These are phyloP conservation scores for Dipteronia dyeriana DNA, from an alignment of 345 rosid species.

Conservation along the genomic window DNA sequence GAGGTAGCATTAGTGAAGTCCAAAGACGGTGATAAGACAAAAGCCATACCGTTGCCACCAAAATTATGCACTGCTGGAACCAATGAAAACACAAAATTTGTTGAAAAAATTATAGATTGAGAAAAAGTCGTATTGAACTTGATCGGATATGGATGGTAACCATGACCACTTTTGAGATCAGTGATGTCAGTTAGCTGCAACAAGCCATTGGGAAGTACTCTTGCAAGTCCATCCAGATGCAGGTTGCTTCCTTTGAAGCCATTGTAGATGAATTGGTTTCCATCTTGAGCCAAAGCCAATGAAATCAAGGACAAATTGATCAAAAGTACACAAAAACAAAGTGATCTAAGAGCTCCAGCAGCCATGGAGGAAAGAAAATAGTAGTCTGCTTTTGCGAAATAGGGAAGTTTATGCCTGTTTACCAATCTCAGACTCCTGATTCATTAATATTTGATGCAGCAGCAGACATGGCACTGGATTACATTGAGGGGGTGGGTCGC, in stretches of 20 bases:
- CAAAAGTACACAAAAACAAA: slow-evolving; percentile 5
- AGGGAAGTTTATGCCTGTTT: no score
- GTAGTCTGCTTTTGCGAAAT: no score
- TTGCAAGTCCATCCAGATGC: slow-evolving; percentile 15
- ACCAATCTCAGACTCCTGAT: no score
- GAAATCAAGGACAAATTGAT: background rate
- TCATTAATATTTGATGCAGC: no score
- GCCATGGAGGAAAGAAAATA: slow-evolving; percentile 21
- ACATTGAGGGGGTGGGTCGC: no score
- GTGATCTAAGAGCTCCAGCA: slow-evolving; percentile 32
- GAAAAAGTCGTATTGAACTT: no score
- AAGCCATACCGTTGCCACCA: slow-evolving; percentile 27
- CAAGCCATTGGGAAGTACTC: slow-evolving; percentile 13
- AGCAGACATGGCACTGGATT: no score
- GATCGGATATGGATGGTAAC: no score
- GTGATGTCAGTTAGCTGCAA: slow-evolving; percentile 47
- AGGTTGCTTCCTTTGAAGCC: background rate
- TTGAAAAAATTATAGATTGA: slow-evolving; percentile 12
- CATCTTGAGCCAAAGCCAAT: background rate
- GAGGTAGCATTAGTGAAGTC: slow-evolving; percentile 4
- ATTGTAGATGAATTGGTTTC: slow-evolving; percentile 15
- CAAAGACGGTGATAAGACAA: slow-evolving; percentile 22
- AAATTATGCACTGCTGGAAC: slow-evolving; percentile 16
- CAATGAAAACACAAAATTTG: slow-evolving; percentile 23
- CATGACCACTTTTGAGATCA: no score